Evolutionary conservation across 148 eudicot species (phyloP), one percentile per base, ranked within the genome.

Genomic region (Fagopyrum homotropicum): DNA sequence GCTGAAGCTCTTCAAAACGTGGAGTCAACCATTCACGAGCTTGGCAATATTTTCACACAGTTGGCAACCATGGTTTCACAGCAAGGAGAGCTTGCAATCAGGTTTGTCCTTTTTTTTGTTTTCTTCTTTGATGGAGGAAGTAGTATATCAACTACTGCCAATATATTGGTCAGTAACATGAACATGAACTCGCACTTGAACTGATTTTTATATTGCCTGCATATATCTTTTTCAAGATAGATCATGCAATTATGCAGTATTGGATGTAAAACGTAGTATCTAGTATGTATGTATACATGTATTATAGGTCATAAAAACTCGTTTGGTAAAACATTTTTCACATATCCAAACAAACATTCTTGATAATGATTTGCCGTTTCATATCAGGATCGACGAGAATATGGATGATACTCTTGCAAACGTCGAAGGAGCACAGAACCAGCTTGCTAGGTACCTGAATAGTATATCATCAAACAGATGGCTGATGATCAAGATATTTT

Each of bases 401-500:
- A 88, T 90, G 96, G 96, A 90, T 35, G 96, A 88, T 44, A 87
- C 96, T 0, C 80, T 89, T 16, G 79, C 88, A 22, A 89, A 87
- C 84, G 93, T 91, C 54, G 96, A 91, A 68, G 92, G 89, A 35
- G 92, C 96, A 26, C 96, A 91, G 73, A 88, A 79, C 73, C 89
- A 86, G 74, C 79, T 89, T 80, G 84, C 83, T 73, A 87, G 91
- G 86, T 90, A 91, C 79, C 87, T 89, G 10, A 92, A 85, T 82
- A 84, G 97, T 80, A 89, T 92, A 82, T 92, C 97, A 52, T 92
- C 97, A 26, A 92, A 92, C 83, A 79, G 97, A 74, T 92, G 97
- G 97, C 89, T 92, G 87, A 92, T 92, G 97, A 89, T 92, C 86
- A 92, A 92, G 83, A 89, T 92, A 84, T 92, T 89, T 79, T 84